These are phyloP conservation scores for Trichoderma sp. DNA, from an alignment of 2,329 filamentous ascomycete species.

Conservation along the genomic window DNA sequence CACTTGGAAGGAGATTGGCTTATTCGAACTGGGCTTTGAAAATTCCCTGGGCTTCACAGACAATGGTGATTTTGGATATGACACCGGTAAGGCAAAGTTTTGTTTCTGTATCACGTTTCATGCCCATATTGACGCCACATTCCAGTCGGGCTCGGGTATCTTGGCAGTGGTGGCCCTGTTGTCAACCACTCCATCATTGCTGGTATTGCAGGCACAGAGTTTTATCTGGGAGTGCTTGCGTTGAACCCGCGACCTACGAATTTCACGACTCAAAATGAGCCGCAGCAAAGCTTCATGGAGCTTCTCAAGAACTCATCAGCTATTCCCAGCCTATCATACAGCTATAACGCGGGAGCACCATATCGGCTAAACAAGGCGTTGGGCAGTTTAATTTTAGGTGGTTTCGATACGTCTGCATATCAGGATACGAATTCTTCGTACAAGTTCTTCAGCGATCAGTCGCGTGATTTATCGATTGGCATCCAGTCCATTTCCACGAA, in stretches of 20 bases:
- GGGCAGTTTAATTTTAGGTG: slow-evolving; percentile 21
- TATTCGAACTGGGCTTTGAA: slow-evolving; percentile 22
- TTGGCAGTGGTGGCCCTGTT: slow-evolving; percentile 25
- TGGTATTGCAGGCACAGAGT: slow-evolving; percentile 24
- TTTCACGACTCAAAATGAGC: slow-evolving; percentile 25
- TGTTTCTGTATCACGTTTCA: background rate
- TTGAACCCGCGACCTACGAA: slow-evolving; percentile 25
- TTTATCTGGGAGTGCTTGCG: slow-evolving; percentile 24
- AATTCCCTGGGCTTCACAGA: slow-evolving; percentile 19
- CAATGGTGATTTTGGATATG: slow-evolving; percentile 24
- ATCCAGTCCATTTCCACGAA: slow-evolving; percentile 24
- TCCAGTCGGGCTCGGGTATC: slow-evolving; percentile 24
- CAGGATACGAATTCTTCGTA: slow-evolving; percentile 8
- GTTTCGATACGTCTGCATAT: slow-evolving; percentile 24
- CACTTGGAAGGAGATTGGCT: slow-evolving; percentile 23
- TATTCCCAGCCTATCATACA: slow-evolving; percentile 25
- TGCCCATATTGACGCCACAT: background rate
- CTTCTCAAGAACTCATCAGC: slow-evolving; percentile 24
- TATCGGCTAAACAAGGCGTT: slow-evolving; percentile 25
- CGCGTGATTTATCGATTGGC: slow-evolving; percentile 23
- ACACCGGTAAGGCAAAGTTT: slow-evolving; percentile 16
- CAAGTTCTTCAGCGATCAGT: slow-evolving; percentile 25
- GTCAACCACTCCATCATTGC: slow-evolving; percentile 26
- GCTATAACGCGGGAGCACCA: slow-evolving; percentile 25
- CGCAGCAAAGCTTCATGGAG: slow-evolving; percentile 25